Evolutionary conservation across 2,329 filamentous ascomycete species (phyloP).

Genomic region (Rutstroemia sp.): DNA sequence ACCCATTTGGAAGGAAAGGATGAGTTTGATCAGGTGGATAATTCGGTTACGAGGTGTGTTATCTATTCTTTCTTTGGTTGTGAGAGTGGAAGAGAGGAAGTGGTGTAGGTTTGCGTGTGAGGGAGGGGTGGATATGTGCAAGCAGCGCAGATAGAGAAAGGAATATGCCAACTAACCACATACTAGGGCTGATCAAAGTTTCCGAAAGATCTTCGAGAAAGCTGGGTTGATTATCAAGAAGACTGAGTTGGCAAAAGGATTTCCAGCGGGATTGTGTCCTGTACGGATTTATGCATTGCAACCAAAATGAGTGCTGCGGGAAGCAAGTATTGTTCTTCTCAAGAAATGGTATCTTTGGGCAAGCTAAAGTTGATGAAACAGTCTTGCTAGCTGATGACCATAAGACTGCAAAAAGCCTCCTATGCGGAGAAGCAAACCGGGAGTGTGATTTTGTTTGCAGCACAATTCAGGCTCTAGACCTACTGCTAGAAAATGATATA

Average conservation of each 20-base stretch:
- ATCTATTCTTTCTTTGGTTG: too few species aligned
- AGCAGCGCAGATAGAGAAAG: too few species aligned
- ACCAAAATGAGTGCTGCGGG: neutral
- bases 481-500: too few species aligned
- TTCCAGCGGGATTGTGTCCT: constrained; percentile 55
- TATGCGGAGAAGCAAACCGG: too few species aligned
- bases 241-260: constrained; percentile 65
- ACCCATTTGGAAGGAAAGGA: constrained; percentile 52
- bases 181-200: constrained; percentile 61
- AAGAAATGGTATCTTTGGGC: neutral
- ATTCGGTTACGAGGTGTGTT: constrained; percentile 60
- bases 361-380: neutral
- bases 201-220: constrained; percentile 58
- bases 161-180: too few species aligned
- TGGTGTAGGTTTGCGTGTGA: too few species aligned
- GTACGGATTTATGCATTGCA: constrained; percentile 69
- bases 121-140: too few species aligned
- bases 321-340: neutral
- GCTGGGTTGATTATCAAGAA: constrained; percentile 62
- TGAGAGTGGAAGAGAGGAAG: too few species aligned
- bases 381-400: too few species aligned
- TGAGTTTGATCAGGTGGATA: constrained; percentile 68
- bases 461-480: too few species aligned
- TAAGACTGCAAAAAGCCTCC: too few species aligned
- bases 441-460: too few species aligned